phyloP scores from a whole-genome alignment of 202 grass and related monocot genomes.

The Brachypodium distachyon region DNA sequence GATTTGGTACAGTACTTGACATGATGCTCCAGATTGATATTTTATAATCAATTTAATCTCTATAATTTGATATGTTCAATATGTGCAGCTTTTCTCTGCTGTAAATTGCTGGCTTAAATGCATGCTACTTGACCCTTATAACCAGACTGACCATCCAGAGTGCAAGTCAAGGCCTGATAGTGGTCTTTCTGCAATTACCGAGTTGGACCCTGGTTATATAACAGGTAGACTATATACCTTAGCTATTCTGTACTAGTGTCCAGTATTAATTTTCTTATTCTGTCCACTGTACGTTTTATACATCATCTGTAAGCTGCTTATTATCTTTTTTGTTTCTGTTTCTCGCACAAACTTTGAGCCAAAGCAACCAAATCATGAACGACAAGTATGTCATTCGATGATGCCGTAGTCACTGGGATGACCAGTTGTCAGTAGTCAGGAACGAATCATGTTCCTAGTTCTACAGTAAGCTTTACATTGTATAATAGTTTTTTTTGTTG shows the following conservation, averaged over 20 bases:
- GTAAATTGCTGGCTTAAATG: conserved; percentile 98
- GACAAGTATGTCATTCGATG: neutral
- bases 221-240: conserved; percentile 52
- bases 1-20: neutral
- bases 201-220: conserved; percentile 93
- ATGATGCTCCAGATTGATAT: neutral
- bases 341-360: neutral
- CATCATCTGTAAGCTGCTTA: neutral
- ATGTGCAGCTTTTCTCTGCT: conserved; percentile 76
- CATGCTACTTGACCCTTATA: conserved; percentile 90
- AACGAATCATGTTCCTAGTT: neutral
- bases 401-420: neutral
- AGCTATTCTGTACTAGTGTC: neutral
- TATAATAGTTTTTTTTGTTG: neutral
- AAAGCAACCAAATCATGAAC: neutral
- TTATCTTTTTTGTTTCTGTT: neutral
- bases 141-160: conserved; percentile 81
- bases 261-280: neutral
- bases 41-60: neutral
- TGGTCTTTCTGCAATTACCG: conserved; percentile 92
- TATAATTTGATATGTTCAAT: conserved; percentile 3
- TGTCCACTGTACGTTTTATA: no score
- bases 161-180: conserved; percentile 95
- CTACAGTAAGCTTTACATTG: neutral
- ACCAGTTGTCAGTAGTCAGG: neutral